Evolutionary conservation across 108 stramenopile genomes (phyloP).

Genomic region (Nitzschia inconspicua): DNA sequence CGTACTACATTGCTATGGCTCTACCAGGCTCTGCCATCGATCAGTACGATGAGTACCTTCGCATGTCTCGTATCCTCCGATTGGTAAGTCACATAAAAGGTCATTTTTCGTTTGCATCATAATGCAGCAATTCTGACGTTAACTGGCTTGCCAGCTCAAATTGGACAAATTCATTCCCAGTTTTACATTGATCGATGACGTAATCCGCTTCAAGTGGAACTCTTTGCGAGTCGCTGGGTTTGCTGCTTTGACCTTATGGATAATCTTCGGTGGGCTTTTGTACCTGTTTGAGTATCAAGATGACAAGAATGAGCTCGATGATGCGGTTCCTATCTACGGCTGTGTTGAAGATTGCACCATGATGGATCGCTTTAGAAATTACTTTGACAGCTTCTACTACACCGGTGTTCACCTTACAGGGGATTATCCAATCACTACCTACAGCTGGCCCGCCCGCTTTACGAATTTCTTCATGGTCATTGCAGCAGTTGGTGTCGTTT

Average conservation of each 20-base stretch:
- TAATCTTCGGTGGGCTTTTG: constrained; percentile 72
- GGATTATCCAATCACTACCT: constrained; percentile 69
- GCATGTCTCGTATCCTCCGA: constrained; percentile 84
- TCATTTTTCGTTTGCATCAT: too few species aligned
- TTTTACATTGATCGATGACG: constrained; percentile 85
- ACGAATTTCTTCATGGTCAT: constrained; percentile 79
- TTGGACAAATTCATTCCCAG: constrained; percentile 89
- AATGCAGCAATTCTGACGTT: too few species aligned
- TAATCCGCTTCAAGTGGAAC: constrained; percentile 69
- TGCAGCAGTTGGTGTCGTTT: constrained; percentile 86
- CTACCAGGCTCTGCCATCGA: constrained; percentile 67
- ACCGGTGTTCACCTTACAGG: constrained; percentile 42
- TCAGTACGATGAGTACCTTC: constrained; percentile 81
- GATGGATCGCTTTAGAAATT: constrained; percentile 64
- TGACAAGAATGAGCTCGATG: constrained; percentile 53
- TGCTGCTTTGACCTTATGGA: constrained; percentile 78
- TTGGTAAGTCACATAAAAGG: too few species aligned
- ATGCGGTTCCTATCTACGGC: constrained; percentile 69
- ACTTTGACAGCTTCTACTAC: constrained; percentile 63
- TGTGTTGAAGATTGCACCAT: constrained; percentile 66
- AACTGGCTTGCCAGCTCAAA: too few species aligned
- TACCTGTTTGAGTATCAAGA: constrained; percentile 81
- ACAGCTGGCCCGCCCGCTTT: constrained; percentile 60
- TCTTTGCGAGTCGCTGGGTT: constrained; percentile 63
- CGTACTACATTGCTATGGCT: constrained; percentile 70